Evolutionary conservation across 306 rosid genomes (phyloP), one percentile per base, ranked within the genome.

Genomic region (Rosa multiflora): DNA sequence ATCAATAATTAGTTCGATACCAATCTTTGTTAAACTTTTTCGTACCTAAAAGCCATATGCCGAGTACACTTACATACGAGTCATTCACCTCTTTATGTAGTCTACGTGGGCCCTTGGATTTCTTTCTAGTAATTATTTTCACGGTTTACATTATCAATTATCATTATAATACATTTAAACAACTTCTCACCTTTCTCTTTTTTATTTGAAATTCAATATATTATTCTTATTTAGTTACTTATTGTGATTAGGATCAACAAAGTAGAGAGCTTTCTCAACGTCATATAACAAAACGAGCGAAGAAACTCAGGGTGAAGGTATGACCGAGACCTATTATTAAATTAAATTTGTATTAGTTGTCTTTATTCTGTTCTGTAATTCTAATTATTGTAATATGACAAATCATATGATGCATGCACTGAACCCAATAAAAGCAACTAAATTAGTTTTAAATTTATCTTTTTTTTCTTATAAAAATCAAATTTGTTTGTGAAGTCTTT

Each of bases 191-290:
- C 32, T 59, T 15, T 32, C 13, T 56, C 55, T 11, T 70, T 48
- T 77, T 48, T 46, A 21, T 49, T 72, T 0, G 0, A 7, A 37
- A 32, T 77, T 83, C 40, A 58, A 48, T 74, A 6, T 2, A 58
- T 12, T 21, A 0, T 46, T 62, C 37, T 62, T 46, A 75, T 59
- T 15, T 23, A 26, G 46, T 64, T 75, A 35, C 59, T 7, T 77
- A 62, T 74, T 85, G 68, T 87, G 70, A 66, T 75, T 76, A 95
- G 99, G 99, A 95, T 81, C 98, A 95, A 72, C 99, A 95, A 90
- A 95, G 98, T 75, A 87, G 92, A 83, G 99, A 95, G 85, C 98
- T 95, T 75, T 95, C 99, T 77, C 99, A 95, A 70, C 91, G 86
- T 43, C 98, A 95, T 79, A 80, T 95, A 39, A 77, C 98, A 17